Percentiles rank a stretch among this genome's conserved stretches.
Evolutionary conservation across 495 filamentous ascomycete species (phyloP).

Genomic region (Aspergillus coremiiformis): DNA sequence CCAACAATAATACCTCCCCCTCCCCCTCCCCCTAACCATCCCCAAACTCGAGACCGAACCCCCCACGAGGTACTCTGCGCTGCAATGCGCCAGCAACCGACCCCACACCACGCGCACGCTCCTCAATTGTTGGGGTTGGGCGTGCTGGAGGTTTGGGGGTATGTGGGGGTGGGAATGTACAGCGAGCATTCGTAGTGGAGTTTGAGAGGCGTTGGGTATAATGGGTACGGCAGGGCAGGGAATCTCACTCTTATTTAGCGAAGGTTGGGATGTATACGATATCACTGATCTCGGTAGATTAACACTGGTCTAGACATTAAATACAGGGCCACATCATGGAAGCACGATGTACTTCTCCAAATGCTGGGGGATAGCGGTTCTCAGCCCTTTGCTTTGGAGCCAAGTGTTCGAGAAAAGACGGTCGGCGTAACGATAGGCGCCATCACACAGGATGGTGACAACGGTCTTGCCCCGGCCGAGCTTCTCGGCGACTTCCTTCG

Average conservation of each 20-base stretch:
- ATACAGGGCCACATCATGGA: slow-evolving; percentile 41
- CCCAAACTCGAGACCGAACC: slow-evolving; percentile 38
- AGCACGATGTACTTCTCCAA: slow-evolving; percentile 90
- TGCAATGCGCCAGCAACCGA: slow-evolving; percentile 59
- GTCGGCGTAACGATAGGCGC: slow-evolving; percentile 93
- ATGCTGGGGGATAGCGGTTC: slow-evolving; percentile 75
- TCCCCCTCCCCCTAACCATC: slow-evolving; percentile 24
- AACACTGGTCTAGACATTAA: slow-evolving; percentile 13
- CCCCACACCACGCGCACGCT: slow-evolving; percentile 58
- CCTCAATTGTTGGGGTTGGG: slow-evolving; percentile 38
- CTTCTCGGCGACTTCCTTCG: slow-evolving; percentile 88
- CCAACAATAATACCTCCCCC: slow-evolving; percentile 30
- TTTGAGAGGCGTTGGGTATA: slow-evolving; percentile 52
- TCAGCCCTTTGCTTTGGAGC: slow-evolving; percentile 76
- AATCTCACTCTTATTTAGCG: slow-evolving; percentile 28
- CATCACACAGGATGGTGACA: slow-evolving; percentile 89
- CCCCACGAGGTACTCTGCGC: slow-evolving; percentile 46
- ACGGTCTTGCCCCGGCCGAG: slow-evolving; percentile 84
- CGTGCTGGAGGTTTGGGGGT: slow-evolving; percentile 42
- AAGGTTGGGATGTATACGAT: background rate
- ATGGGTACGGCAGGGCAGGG: slow-evolving; percentile 50
- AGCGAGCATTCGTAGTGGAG: slow-evolving; percentile 48
- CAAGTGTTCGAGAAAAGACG: slow-evolving; percentile 83
- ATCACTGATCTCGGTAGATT: background rate
- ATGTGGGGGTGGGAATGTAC: slow-evolving; percentile 47